These are phyloP conservation scores for Ramularia collo-cygni DNA, from an alignment of 2,329 filamentous ascomycete species.

Conservation along the genomic window DNA sequence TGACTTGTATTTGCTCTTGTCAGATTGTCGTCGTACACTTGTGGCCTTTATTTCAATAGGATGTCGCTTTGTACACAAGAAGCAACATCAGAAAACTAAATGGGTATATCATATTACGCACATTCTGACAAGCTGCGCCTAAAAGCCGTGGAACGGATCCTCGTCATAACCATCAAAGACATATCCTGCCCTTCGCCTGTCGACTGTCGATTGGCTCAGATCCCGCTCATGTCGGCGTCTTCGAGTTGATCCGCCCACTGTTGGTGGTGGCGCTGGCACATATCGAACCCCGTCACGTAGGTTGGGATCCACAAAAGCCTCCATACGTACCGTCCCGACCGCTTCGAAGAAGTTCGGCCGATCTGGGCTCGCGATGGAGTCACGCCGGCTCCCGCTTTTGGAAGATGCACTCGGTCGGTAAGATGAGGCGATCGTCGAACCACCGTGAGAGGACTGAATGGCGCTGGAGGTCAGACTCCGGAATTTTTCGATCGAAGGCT, in stretches of 20 bases:
- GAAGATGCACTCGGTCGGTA: slow-evolving; percentile 21
- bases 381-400: slow-evolving; percentile 21
- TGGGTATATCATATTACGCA: no score
- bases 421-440: slow-evolving; percentile 18
- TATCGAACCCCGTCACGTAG: slow-evolving; percentile 27
- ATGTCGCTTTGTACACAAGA: no score
- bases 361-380: slow-evolving; percentile 21
- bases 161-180: slow-evolving; percentile 30
- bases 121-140: neutral
- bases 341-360: slow-evolving; percentile 68
- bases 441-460: slow-evolving; percentile 31
- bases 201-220: slow-evolving; percentile 24
- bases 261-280: slow-evolving; percentile 24
- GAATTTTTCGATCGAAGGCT: slow-evolving; percentile 61
- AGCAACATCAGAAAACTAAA: no score
- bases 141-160: slow-evolving; percentile 33
- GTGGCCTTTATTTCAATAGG: no score
- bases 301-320: slow-evolving; percentile 72
- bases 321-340: slow-evolving; percentile 89
- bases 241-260: slow-evolving; percentile 12
- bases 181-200: slow-evolving; percentile 27
- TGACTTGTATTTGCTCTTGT: no score
- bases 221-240: slow-evolving; percentile 23
- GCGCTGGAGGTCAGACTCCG: slow-evolving; percentile 63
- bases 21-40: no score